A percentile compares a stretch with the other conserved stretches of the same genome.
Evolutionary conservation across 2,329 filamentous ascomycete genomes (phyloP).

Genomic region (Alternaria arborescens): DNA sequence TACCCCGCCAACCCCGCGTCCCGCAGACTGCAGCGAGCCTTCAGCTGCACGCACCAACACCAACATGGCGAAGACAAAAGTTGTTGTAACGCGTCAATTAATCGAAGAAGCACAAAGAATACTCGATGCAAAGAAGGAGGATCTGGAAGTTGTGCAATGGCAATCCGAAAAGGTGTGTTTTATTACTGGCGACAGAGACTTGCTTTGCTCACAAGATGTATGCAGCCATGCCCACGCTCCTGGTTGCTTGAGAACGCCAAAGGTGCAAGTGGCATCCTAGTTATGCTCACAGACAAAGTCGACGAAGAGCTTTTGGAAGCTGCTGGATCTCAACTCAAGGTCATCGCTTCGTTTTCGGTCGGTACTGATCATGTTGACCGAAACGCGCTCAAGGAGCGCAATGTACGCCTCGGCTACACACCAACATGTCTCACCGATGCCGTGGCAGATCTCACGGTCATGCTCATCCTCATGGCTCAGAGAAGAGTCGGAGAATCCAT

Average conservation of each 20-base stretch:
- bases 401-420: slow-evolving; percentile 43
- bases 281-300: slow-evolving; percentile 41
- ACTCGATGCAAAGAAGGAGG: slow-evolving; percentile 26
- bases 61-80: slow-evolving; percentile 37
- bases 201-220: slow-evolving; percentile 8
- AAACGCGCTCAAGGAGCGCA: slow-evolving; percentile 33
- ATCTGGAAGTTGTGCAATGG: slow-evolving; percentile 43
- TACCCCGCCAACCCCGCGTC: slow-evolving; percentile 31
- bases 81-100: slow-evolving; percentile 41
- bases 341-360: slow-evolving; percentile 44
- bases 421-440: slow-evolving; percentile 43
- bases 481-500: slow-evolving; percentile 40
- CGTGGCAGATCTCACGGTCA: slow-evolving; percentile 41
- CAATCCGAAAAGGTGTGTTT: slow-evolving; percentile 32
- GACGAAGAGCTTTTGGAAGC: slow-evolving; percentile 37
- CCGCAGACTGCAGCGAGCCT: slow-evolving; percentile 24
- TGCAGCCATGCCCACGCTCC: slow-evolving; percentile 38
- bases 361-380: slow-evolving; percentile 43
- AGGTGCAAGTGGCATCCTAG: slow-evolving; percentile 36
- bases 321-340: slow-evolving; percentile 34
- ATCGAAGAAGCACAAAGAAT: slow-evolving; percentile 33
- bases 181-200: background rate
- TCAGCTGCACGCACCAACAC: slow-evolving; percentile 13
- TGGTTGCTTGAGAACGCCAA: slow-evolving; percentile 41
- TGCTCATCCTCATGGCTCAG: slow-evolving; percentile 47